phyloP scores from a whole-genome alignment of 805 yeast genomes.

The Jamesozyma piceae region DNA sequence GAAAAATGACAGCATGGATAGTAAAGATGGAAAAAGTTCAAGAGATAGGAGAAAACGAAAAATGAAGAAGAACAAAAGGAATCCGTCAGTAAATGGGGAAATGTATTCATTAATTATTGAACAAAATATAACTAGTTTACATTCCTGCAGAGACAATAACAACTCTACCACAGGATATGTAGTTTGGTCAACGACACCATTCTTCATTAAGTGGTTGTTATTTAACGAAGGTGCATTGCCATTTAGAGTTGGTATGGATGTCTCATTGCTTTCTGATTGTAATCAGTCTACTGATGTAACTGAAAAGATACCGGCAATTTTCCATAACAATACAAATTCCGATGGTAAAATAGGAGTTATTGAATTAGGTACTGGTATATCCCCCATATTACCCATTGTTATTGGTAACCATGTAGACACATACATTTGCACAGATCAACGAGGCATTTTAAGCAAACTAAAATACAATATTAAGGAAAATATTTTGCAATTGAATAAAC shows the following conservation, averaged over 20 bases:
- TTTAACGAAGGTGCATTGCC: constrained; percentile 15
- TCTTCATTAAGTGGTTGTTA: constrained; percentile 28
- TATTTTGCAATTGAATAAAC: constrained; percentile 17
- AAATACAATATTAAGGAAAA: constrained; percentile 22
- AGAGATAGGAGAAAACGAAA: not conserved
- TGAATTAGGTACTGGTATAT: constrained; percentile 29
- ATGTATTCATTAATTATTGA: constrained; percentile 18
- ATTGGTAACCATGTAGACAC: constrained; percentile 23
- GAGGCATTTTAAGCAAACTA: constrained; percentile 22
- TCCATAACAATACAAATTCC: not conserved
- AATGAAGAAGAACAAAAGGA: not conserved
- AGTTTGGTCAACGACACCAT: constrained; percentile 29
- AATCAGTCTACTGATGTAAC: not conserved
- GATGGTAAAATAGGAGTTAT: constrained; percentile 10
- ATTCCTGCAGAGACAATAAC: constrained; percentile 23
- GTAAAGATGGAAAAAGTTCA: not conserved
- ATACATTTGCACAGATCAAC: constrained; percentile 28
- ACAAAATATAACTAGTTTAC: constrained; percentile 24
- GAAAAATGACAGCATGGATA: not conserved
- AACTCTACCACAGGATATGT: constrained; percentile 33
- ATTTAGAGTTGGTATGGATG: constrained; percentile 14
- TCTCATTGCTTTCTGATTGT: not conserved
- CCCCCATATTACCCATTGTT: constrained; percentile 23
- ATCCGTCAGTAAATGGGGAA: constrained; percentile 1
- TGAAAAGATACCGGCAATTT: not conserved